Evolutionary conservation across 2,329 filamentous ascomycete species (phyloP), one percentile per base, ranked within the genome.

Genomic region (Zymoseptoria crescenta): DNA sequence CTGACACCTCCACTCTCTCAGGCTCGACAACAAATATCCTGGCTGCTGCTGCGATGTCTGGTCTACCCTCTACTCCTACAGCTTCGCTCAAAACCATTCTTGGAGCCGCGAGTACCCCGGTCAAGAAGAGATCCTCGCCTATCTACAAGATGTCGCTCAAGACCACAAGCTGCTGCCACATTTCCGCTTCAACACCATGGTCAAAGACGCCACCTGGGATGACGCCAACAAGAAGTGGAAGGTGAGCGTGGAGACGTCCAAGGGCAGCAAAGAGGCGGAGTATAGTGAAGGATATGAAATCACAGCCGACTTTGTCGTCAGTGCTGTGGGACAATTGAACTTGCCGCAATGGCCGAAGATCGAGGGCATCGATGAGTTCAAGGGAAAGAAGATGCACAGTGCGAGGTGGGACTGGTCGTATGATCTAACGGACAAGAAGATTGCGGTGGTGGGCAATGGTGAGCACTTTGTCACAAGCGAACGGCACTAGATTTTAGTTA

Each of bases 371-470:
- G 70, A 77, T 0, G 70, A 73, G 5, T 83, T 81, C 58, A 69
- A 76, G 49, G 80, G 81, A 2, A 82, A 81, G 69, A 72, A 77
- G 57, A 82, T 80, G 75, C 82, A 85, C 61, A 80, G 78, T 2
- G 81, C 82, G 4, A 69, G 81, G n/a, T 85, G 82, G 81, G 81
- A 85, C 60, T 83, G 81, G 80, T 80, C 75, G 50, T 83, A 82
- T 62, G 75, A 79, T 54, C 65, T 83, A n/a, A 69, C 72, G 29
- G 80, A 75, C 8, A 84, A 84, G 72, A 78, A 76, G 55, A 77
- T 85, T 49, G 83, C 78, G 0, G 70, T 86, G n/a, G 79, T 86
- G 45, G 83, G 83, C 2, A 85, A 83, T 66, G 82, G 80, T 78
- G 64, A 30, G 69, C 59, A 8, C 19, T n/a, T 3, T 54, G 19